These are phyloP conservation scores for Cladophialophora immunda DNA, from an alignment of 2,329 filamentous ascomycete genomes.

Conservation along the genomic window DNA sequence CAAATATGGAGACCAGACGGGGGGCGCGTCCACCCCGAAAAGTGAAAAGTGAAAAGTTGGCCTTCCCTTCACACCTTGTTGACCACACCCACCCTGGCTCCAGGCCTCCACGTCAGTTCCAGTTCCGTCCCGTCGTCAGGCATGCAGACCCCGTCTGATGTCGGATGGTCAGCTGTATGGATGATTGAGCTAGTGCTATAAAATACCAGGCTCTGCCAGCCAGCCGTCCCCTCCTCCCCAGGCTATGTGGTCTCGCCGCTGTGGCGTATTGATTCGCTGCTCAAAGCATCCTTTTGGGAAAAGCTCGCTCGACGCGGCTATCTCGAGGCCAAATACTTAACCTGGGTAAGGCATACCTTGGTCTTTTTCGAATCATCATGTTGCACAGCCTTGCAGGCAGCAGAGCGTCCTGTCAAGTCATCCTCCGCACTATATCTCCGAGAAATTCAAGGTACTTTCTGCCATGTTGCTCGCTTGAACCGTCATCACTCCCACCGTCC, in stretches of 20 bases:
- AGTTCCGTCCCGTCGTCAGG: neutral
- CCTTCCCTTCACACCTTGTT: neutral
- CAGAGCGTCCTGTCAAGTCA: constrained; percentile 14
- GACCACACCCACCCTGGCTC: constrained; percentile 5
- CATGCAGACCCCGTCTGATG: neutral
- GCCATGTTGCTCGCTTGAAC: constrained; percentile 18
- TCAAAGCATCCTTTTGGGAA: neutral
- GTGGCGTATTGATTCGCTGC: constrained; percentile 25
- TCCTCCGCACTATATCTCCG: constrained; percentile 12
- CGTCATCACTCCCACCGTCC: neutral
- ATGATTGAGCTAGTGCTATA: constrained; percentile 2
- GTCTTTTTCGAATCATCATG: constrained; percentile 16
- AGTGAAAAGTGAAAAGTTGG: neutral
- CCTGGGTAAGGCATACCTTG: constrained; percentile 14
- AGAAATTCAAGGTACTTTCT: constrained; percentile 14
- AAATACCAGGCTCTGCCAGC: neutral
- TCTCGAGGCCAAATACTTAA: constrained; percentile 8
- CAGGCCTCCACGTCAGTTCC: constrained; percentile 23
- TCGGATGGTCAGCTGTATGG: constrained; percentile 7
- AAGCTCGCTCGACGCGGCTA: constrained; percentile 4
- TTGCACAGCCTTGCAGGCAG: constrained; percentile 26
- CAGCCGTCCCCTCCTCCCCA: neutral
- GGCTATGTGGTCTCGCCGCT: constrained; percentile 1
- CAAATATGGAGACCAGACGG: constrained; percentile 8
- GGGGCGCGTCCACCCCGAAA: too few species aligned